These are phyloP conservation scores for Fusarium lyarnte DNA, from an alignment of 2,329 filamentous ascomycete genomes.

Conservation along the genomic window DNA sequence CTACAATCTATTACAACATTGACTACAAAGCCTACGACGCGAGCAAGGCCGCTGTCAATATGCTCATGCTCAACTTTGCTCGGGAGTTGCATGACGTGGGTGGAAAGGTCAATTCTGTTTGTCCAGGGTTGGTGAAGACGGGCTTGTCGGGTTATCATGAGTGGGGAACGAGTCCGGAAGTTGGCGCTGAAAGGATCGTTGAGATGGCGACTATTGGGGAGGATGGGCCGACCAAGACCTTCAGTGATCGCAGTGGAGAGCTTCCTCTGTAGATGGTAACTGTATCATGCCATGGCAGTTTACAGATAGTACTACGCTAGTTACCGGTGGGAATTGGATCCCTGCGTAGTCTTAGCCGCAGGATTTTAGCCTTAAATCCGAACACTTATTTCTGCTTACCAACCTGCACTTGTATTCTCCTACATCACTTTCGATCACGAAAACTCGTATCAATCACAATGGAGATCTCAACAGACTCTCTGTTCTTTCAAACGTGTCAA, in stretches of 20 bases:
- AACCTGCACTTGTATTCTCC: neutral
- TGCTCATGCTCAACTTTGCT: conserved; percentile 50
- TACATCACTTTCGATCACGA: too few relatives aligned
- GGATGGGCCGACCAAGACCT: conserved; percentile 45
- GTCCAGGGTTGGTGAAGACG: conserved; percentile 51
- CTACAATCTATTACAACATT: conserved; percentile 37
- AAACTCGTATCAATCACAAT: neutral
- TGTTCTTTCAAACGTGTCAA: conserved; percentile 18
- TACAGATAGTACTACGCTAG: too few relatives aligned
- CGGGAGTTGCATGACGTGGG: conserved; percentile 43
- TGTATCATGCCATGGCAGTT: too few relatives aligned
- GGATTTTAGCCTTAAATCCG: conserved; percentile 29
- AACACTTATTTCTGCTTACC: neutral
- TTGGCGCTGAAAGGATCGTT: conserved; percentile 44
- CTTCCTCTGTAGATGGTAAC: conserved; percentile 25
- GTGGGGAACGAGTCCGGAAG: conserved; percentile 32
- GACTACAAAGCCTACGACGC: conserved; percentile 50
- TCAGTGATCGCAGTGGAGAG: conserved; percentile 38
- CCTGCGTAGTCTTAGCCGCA: neutral
- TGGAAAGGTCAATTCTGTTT: conserved; percentile 49
- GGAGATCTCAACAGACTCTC: neutral
- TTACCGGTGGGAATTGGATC: too few relatives aligned
- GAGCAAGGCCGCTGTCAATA: conserved; percentile 56
- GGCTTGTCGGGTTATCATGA: conserved; percentile 36
- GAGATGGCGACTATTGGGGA: conserved; percentile 44